Evolutionary conservation across 495 filamentous ascomycete genomes (phyloP), one percentile per base, ranked within the genome.

Genomic region (Pseudevernia furfuracea): DNA sequence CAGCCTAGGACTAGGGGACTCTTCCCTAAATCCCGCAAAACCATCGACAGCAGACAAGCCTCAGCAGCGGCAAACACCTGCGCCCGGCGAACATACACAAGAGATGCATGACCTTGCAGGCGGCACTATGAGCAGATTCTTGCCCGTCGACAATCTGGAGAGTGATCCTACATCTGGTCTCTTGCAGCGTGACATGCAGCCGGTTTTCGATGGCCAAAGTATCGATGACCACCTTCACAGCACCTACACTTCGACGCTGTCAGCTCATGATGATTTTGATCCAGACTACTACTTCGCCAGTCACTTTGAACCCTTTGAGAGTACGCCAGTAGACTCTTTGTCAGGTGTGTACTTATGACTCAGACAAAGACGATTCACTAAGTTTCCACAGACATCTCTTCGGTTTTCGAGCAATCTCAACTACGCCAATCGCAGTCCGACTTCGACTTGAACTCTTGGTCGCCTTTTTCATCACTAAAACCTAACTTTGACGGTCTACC

Each of bases 201-300:
- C 52, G 6, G 52, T 28, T 10, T 55, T 55, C 8, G 30, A 55
- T 34, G 52, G 52, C 30, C 30, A 36, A 55, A 55, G 30, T 55
- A 55, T 55, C 52, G 52, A 55, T 30, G 52, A 55, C 52, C 36
- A 34, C 36, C 17, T 55, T 19, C 30, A 55, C 28, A n/a, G 52
- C 52, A 34, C 34, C 17, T 55, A 34, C 52, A 21, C 36, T 1
- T 34, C 49, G 14, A 32, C 49, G 0, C 10, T 53, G 25, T 28
- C 52, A 8, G 3, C 14, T 36, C 52, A 34, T 34, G 30, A 55
- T 8, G 52, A 55, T 15, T 55, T 55, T 55, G 52, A 55, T 55
- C 52, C 52, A 21, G 52, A 30, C 15, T 55, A 34, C 17, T 34
- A 55, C 17, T 34, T 55, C 25, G 52, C 14, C 30, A 55, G 15